Percentiles rank a stretch among this genome's conserved stretches.
Conservation (phyloP, 2,329 filamentous ascomycete species). For the Blastomyces parvus region DNA sequence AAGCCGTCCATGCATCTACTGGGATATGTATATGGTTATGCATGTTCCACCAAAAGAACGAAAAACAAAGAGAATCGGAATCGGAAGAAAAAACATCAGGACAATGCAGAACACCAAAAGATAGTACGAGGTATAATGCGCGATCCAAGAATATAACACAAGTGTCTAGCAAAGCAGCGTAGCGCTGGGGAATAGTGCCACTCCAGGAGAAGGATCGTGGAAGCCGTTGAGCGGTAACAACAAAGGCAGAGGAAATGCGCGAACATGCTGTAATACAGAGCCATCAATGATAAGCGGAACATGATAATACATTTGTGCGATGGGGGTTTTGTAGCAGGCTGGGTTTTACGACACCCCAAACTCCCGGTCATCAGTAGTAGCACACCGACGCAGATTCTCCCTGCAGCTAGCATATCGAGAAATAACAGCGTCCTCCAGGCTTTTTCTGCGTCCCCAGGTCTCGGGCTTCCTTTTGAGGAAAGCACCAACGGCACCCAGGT, state of each 20-base stretch:
- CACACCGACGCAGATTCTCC: background rate
- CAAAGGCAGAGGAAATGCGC: background rate
- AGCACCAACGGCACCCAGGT: constrained; percentile 84
- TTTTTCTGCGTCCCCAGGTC: constrained; percentile 82
- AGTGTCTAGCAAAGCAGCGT: background rate
- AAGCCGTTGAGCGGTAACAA: background rate
- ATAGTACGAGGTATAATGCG: constrained; percentile 2
- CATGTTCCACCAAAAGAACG: background rate
- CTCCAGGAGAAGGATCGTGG: background rate
- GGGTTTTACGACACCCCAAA: background rate
- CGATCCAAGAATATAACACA: background rate
- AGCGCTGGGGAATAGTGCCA: background rate
- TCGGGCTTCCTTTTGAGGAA: constrained; percentile 84
- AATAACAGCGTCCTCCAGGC: constrained; percentile 49
- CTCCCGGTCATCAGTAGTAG: background rate
- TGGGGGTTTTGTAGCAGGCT: background rate
- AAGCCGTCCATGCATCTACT: background rate
- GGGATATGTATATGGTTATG: background rate
- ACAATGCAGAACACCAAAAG: background rate
- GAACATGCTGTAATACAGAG: background rate
- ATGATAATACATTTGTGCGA: background rate
- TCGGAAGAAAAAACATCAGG: background rate
- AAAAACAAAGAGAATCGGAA: no score
- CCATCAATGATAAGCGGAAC: background rate
- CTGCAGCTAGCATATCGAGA: constrained; percentile 20